These are phyloP conservation scores for Ustilaginoidea virens DNA, from an alignment of 2,329 filamentous ascomycete genomes.

Conservation along the genomic window DNA sequence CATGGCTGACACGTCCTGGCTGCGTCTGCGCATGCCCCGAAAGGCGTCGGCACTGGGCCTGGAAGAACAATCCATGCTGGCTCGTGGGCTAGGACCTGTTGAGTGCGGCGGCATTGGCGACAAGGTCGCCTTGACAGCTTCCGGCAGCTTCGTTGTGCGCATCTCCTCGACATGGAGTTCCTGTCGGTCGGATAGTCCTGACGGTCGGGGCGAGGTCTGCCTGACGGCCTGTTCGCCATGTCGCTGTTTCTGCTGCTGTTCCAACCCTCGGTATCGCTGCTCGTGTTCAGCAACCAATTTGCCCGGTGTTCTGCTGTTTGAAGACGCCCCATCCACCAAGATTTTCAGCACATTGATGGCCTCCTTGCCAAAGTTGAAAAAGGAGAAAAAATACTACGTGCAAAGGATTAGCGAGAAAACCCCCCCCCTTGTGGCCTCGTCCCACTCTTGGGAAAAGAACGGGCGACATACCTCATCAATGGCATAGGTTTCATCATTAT, in stretches of 20 bases:
- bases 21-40: constrained; percentile 30
- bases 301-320: constrained; percentile 17
- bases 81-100: constrained; percentile 34
- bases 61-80: constrained; percentile 33
- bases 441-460: too few species aligned
- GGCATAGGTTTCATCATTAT: constrained; percentile 86
- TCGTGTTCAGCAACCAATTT: constrained; percentile 9
- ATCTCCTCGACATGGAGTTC: constrained; percentile 14
- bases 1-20: constrained; percentile 33
- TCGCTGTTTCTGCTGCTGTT: too few species aligned
- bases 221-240: constrained; percentile 1
- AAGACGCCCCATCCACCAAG: constrained; percentile 49
- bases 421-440: too few species aligned
- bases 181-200: constrained; percentile 4
- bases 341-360: constrained; percentile 65
- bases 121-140: constrained; percentile 46
- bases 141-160: constrained; percentile 28
- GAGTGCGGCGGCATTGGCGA: constrained; percentile 32
- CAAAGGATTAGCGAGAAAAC: constrained; percentile 3
- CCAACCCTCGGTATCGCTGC: constrained; percentile 2
- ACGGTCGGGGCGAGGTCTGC: constrained; percentile 3
- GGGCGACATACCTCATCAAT: constrained; percentile 62
- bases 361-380: constrained; percentile 75
- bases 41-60: constrained; percentile 39
- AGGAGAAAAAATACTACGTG: constrained; percentile 84